Base-by-base conservation (phyloP, 176 grass and related monocot genomes). In the Hordeum marinum region DNA sequence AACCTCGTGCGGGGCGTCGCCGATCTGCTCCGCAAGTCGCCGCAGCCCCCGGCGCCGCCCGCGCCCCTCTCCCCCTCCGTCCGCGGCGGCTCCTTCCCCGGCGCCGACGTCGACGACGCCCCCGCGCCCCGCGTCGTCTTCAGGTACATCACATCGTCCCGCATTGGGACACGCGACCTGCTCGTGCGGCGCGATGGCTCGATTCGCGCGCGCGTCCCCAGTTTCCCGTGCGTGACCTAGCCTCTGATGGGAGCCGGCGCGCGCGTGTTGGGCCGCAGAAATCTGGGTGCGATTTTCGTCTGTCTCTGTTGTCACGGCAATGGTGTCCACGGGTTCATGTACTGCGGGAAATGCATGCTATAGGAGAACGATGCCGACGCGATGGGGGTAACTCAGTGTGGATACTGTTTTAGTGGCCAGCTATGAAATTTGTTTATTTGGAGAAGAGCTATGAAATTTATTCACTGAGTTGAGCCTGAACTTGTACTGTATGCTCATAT, bases 1-100 rank as follows among this genome's bases (percentile, higher is more conserved):
- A 98, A 98, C 76, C 90, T 98, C 40, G 89, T 98, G 20, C 83
- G 92, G 43, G 95, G 93, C 26, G 94, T 97, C 63, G 94, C 92
- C 41, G 94, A 97, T 66, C 89, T 93, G 60, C 92, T 98, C 88
- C 85, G 89, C 76, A 98, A 90, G 85, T 91, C 92, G 43, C 87
- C 92, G 46, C 62, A 78, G 7, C 55, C 83, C 6, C 66, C 67
- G 21, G 82, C 40, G 67, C 31, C 9, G 31, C 26, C 80, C 37
- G 27, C 27, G 37, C 83, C 81, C 10, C 40, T 26, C 57, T 32
- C 62, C 67, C 48, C 37, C 71, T 71, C 63, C 79, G 42, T 72
- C 74, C 64, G 72, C 46, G 73, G 80, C 65, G 55, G 68, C 71
- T 34, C 27, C 52, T 79, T 79, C 68, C 63, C 70, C 27, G 54